Evolutionary conservation across 2,329 filamentous ascomycete species (phyloP).

Genomic region (Penicillium corylophilum): DNA sequence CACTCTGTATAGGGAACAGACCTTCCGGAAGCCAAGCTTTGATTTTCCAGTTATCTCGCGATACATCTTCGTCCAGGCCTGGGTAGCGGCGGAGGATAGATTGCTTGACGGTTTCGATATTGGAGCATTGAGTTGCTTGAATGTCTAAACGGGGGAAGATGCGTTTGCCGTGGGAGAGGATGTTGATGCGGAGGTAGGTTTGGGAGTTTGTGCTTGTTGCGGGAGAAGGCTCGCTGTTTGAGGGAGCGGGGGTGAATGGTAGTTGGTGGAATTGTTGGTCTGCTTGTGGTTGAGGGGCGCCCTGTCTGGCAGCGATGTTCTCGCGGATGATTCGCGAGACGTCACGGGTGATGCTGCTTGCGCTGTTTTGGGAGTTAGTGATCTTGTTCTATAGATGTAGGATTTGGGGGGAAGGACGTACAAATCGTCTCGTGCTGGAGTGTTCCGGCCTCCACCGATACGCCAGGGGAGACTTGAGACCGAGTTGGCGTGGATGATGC

Average conservation of each 20-base stretch:
- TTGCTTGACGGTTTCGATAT: constrained; percentile 33
- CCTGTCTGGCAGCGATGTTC: constrained; percentile 29
- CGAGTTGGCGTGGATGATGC: constrained; percentile 37
- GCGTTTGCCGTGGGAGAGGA: constrained; percentile 41
- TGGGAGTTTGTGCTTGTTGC: constrained; percentile 13
- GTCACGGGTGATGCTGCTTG: constrained; percentile 43
- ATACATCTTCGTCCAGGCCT: constrained; percentile 7
- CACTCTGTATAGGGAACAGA: constrained; percentile 37
- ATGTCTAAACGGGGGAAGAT: constrained; percentile 40
- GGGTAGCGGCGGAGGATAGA: constrained; percentile 33
- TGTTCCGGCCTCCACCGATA: constrained; percentile 32
- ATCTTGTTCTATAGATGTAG: background rate
- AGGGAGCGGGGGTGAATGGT: background rate
- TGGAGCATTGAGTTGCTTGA: constrained; percentile 35
- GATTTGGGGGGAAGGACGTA: constrained; percentile 28
- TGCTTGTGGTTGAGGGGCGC: constrained; percentile 3
- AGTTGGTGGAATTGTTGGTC: constrained; percentile 1
- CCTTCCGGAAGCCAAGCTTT: constrained; percentile 46
- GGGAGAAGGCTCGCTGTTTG: constrained; percentile 2
- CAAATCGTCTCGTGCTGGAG: constrained; percentile 42
- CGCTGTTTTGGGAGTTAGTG: constrained; percentile 33
- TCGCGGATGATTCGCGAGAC: constrained; percentile 44
- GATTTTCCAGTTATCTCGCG: constrained; percentile 32
- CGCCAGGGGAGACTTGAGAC: constrained; percentile 36
- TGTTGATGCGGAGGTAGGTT: constrained; percentile 38